Evolutionary conservation across 139 green algal species (phyloP).

Genomic region (Chlorella sorokiniana): DNA sequence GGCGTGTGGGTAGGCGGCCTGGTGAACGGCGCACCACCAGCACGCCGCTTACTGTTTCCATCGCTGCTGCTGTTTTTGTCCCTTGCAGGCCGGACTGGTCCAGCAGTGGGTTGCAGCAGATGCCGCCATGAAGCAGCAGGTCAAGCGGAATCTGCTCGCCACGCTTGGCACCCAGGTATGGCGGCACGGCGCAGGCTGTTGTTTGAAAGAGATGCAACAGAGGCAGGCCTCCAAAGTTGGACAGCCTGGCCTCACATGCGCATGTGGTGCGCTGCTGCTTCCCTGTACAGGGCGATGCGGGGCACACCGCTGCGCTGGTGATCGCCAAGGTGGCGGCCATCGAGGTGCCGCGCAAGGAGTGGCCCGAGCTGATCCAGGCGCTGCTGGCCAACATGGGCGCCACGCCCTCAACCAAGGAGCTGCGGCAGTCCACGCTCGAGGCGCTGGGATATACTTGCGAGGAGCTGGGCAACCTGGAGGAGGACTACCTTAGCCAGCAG

Average conservation of each 20-base stretch:
- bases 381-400: slow-evolving; percentile 67
- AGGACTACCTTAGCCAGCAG: slow-evolving; percentile 83
- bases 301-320: slow-evolving; percentile 84
- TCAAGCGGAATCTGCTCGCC: slow-evolving; percentile 78
- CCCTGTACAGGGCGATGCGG: slow-evolving; percentile 38
- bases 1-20: background rate
- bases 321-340: slow-evolving; percentile 95
- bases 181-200: too few relatives aligned
- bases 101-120: slow-evolving; percentile 77
- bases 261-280: background rate
- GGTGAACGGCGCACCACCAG: background rate
- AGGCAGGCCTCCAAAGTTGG: too few relatives aligned
- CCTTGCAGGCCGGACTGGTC: slow-evolving; percentile 64
- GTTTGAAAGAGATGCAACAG: too few relatives aligned
- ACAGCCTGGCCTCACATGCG: background rate
- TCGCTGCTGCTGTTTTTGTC: background rate
- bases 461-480: slow-evolving; percentile 81
- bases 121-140: slow-evolving; percentile 65
- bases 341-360: slow-evolving; percentile 84
- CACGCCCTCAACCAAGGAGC: slow-evolving; percentile 28
- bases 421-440: slow-evolving; percentile 89
- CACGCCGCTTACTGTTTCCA: too few relatives aligned
- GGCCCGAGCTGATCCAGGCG: slow-evolving; percentile 82
- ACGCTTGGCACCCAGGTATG: slow-evolving; percentile 71
- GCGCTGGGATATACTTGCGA: slow-evolving; percentile 96